Percentiles rank a stretch among this genome's conserved stretches.
These are phyloP conservation scores for Rhizopogon rudus DNA, from an alignment of 768 basidiomycete genomes.

Conservation along the genomic window DNA sequence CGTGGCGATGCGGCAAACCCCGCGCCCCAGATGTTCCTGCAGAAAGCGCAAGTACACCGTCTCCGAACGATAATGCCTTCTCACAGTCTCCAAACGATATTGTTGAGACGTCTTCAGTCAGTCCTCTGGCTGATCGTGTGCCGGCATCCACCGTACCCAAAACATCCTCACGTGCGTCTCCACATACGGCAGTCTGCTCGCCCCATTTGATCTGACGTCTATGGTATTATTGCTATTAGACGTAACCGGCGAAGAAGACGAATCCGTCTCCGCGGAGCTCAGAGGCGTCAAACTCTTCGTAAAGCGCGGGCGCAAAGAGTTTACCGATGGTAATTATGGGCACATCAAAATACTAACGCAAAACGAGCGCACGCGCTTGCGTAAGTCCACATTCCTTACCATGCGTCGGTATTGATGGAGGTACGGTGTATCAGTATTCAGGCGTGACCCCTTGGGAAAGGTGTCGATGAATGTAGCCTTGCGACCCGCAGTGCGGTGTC, in stretches of 20 bases:
- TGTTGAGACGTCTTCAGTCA: not conserved
- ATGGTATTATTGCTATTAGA: conserved; percentile 7
- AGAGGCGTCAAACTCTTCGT: conserved; percentile 55
- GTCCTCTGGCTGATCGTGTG: not conserved
- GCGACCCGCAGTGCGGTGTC: conserved; percentile 49
- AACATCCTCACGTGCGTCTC: conserved; percentile 13
- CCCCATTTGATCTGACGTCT: not conserved
- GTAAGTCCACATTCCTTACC: conserved; percentile 22
- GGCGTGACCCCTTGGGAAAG: conserved; percentile 66
- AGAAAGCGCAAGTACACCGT: not conserved
- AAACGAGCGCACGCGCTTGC: conserved; percentile 23
- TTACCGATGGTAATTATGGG: conserved; percentile 56
- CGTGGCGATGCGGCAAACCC: conserved; percentile 18
- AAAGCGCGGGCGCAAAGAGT: conserved; percentile 38
- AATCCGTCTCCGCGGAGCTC: conserved; percentile 49
- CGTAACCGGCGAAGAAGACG: conserved; percentile 64
- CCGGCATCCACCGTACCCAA: conserved; percentile 4
- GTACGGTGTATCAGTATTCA: conserved; percentile 49
- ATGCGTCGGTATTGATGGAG: conserved; percentile 9
- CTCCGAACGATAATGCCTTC: conserved; percentile 2
- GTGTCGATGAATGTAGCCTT: conserved; percentile 65
- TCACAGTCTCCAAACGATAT: conserved; percentile 18
- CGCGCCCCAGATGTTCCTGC: conserved; percentile 2
- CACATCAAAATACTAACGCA: conserved; percentile 54
- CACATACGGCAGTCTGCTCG: not conserved